Evolutionary conservation across 305 asterid species (phyloP).

Genomic region (Rubia balearica): DNA sequence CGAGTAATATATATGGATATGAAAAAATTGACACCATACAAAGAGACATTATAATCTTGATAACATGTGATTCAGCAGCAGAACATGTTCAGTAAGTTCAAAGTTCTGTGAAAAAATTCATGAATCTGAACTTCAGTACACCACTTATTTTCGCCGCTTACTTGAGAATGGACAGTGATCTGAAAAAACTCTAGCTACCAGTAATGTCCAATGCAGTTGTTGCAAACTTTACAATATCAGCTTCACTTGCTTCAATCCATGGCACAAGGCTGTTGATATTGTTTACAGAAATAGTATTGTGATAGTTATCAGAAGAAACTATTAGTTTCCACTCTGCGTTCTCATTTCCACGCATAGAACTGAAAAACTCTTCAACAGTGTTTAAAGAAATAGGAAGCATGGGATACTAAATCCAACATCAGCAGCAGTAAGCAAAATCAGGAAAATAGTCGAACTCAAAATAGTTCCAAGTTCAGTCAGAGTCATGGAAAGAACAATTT

Average conservation of each 20-base stretch:
- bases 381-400: conserved; percentile 15
- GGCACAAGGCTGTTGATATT: conserved; percentile 85
- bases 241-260: conserved; percentile 84
- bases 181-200: conserved; percentile 78
- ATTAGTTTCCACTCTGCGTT: conserved; percentile 70
- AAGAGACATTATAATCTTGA: not conserved
- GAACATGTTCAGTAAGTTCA: not conserved
- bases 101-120: not conserved
- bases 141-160: conserved; percentile 37
- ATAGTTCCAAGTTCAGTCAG: not conserved
- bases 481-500: not conserved
- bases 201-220: conserved; percentile 84
- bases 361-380: conserved; percentile 72
- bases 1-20: not conserved
- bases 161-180: conserved; percentile 88
- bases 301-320: conserved; percentile 87
- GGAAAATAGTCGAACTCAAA: not conserved
- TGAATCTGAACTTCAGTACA: not conserved
- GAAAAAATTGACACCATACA: not conserved
- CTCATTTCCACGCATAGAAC: conserved; percentile 43
- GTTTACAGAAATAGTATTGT: conserved; percentile 68
- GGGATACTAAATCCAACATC: not conserved
- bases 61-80: not conserved
- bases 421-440: not conserved
- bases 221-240: conserved; percentile 90